A percentile compares a stretch with the other conserved stretches of the same genome.
phyloP scores from a whole-genome alignment of 2,329 filamentous ascomycete species.

The Zymoseptoria passerinii region DNA sequence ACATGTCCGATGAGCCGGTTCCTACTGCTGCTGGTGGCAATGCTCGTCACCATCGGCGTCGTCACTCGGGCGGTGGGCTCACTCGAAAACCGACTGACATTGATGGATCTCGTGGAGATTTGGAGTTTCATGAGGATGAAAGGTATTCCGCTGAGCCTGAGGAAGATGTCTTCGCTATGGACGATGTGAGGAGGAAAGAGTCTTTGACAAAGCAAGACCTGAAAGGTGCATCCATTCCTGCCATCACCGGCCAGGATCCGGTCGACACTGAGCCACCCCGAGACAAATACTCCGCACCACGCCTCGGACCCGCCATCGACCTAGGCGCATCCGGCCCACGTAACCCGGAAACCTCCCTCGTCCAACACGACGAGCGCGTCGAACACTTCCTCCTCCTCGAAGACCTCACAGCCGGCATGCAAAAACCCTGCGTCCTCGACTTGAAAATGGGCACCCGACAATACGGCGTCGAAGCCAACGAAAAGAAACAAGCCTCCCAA shows the following conservation, averaged over 20 bases:
- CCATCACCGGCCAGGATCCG: not conserved
- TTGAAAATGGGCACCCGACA: constrained; percentile 98
- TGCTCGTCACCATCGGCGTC: constrained; percentile 43
- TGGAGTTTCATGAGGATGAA: constrained; percentile 78
- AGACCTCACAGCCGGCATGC: constrained; percentile 94
- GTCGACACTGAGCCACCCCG: not conserved
- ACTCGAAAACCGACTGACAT: constrained; percentile 65
- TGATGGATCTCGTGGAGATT: constrained; percentile 55
- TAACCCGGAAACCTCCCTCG: constrained; percentile 40
- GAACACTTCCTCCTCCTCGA: constrained; percentile 91
- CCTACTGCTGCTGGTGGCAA: not conserved
- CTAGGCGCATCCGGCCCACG: constrained; percentile 22
- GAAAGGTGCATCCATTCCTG: not conserved
- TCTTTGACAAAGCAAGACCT: not conserved
- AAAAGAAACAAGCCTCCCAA: constrained; percentile 90
- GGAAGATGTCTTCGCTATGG: constrained; percentile 62
- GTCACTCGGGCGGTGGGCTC: constrained; percentile 81
- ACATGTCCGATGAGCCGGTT: constrained; percentile 10
- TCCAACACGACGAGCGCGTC: constrained; percentile 53
- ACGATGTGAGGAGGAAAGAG: constrained; percentile 37
- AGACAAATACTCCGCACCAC: constrained; percentile 7
- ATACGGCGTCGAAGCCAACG: constrained; percentile 83
- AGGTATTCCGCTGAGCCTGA: constrained; percentile 66
- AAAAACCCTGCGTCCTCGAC: constrained; percentile 90
- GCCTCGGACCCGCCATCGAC: constrained; percentile 26